Evolutionary conservation across 495 filamentous ascomycete genomes (phyloP), one percentile per base, ranked within the genome.

Genomic region (Aspergillus campestris): DNA sequence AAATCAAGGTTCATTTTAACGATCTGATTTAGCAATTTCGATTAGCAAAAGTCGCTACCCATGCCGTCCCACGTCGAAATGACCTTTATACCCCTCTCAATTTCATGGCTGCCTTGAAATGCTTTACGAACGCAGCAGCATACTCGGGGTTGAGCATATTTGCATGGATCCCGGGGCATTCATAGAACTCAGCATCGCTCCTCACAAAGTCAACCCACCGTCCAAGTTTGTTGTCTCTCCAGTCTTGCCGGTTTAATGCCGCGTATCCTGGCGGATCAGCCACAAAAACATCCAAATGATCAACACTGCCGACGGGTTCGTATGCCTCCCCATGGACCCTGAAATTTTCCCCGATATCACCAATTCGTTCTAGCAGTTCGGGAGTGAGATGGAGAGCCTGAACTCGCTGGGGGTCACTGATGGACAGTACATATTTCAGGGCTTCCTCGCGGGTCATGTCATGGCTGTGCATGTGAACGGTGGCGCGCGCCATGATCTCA

Each of bases 101-200:
- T 59, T 74, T 14, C 27, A 43, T 32, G 5, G 40, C 40, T n/a
- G 40, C 27, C 40, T 43, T 43, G n/a, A 43, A 43, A 6, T 12
- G 10, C 30, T 33, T 43, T 31, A 14, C 40, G 34, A 43, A 43
- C 4, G 14, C 40, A 3, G 40, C 28, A 2, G 34, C 30, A 43
- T 32, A 33, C 30, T 43, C 40, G 3, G 28, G 27, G 18, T 43
- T 43, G 9, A 43, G n/a, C 27, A 43, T 43, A n/a, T 34, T 43
- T 7, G 40, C 30, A 33, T 43, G 40, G 34, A 43, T 43, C 7
- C 40, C 40, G 6, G 40, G 40, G 24, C 40, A 43, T 9, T 43
- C 40, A 33, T 43, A 31, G 13, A 43, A 43, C 7, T 43, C 28
- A n/a, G 10, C 40, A 32, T 13, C 11, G 3, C 11, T 12, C 13